Evolutionary conservation across 352 stramenopile genomes (phyloP).

Genomic region (Globisporangium spinosum): DNA sequence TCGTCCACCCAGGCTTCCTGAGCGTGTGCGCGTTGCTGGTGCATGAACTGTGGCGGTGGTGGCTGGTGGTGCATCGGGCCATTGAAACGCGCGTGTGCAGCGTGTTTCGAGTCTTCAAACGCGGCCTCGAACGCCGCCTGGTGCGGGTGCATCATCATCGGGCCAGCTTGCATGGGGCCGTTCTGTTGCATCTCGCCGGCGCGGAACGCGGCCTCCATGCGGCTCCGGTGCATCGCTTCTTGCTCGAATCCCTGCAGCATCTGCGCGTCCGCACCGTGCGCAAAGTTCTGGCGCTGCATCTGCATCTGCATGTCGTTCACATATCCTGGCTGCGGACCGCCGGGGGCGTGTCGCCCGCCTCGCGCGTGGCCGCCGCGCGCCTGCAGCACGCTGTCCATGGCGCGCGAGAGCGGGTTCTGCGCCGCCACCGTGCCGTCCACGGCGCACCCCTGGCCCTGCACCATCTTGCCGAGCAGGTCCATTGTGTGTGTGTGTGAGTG

Average conservation of each 20-base stretch:
- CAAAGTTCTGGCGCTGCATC: constrained; percentile 69
- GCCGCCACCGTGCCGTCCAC: constrained; percentile 81
- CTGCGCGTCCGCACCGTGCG: constrained; percentile 42
- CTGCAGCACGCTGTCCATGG: constrained; percentile 73
- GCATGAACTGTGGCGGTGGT: constrained; percentile 28
- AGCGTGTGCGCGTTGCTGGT: constrained; percentile 24
- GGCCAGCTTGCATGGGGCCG: constrained; percentile 11
- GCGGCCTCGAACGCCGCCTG: constrained; percentile 60
- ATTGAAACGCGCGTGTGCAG: constrained; percentile 12
- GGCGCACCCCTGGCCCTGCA: constrained; percentile 72
- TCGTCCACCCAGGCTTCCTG: constrained; percentile 68
- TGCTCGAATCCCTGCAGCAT: constrained; percentile 64
- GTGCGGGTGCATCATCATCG: constrained; percentile 39
- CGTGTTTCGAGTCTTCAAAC: constrained; percentile 43
- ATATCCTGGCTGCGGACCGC: constrained; percentile 26
- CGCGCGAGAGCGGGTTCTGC: constrained; percentile 80
- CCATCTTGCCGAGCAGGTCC: constrained; percentile 83
- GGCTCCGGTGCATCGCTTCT: constrained; percentile 52
- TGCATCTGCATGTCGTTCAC: constrained; percentile 59
- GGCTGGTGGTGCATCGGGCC: constrained; percentile 43
- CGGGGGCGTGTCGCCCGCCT: constrained; percentile 22
- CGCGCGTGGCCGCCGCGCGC: constrained; percentile 30
- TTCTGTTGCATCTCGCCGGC: constrained; percentile 28
- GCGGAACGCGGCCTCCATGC: constrained; percentile 68
- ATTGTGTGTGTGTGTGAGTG: constrained; percentile 26